phyloP scores from a whole-genome alignment of 257 asterid species.

The Solanum arcanum region DNA sequence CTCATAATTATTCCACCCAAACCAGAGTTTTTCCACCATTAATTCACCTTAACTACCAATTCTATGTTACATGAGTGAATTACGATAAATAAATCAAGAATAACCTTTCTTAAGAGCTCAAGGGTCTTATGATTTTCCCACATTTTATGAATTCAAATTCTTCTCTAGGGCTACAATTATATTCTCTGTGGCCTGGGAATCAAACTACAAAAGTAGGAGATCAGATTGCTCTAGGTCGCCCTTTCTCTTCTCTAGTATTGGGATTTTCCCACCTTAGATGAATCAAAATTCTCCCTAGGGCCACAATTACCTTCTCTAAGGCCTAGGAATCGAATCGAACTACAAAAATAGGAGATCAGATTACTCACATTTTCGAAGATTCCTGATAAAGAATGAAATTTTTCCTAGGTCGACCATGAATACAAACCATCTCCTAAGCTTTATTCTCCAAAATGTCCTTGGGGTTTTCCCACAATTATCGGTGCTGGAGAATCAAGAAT shows the following conservation, averaged over 20 bases:
- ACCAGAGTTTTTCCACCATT: neutral
- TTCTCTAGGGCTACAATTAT: neutral
- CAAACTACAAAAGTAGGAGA: neutral
- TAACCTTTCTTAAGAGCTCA: neutral
- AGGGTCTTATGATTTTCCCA: neutral
- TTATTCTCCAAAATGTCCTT: too few relatives aligned
- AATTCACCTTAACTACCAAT: neutral
- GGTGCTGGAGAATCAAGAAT: neutral
- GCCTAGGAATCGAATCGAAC: neutral
- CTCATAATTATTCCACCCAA: neutral
- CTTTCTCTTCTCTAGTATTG: neutral
- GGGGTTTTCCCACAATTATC: too few relatives aligned
- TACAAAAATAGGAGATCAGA: too few relatives aligned
- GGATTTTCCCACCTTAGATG: neutral
- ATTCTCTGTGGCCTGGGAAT: neutral
- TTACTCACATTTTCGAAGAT: too few relatives aligned
- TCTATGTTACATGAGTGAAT: neutral
- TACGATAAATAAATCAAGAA: neutral
- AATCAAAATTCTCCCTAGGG: neutral
- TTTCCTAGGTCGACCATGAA: too few relatives aligned
- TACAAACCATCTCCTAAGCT: too few relatives aligned
- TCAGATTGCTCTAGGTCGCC: neutral
- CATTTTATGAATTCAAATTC: neutral
- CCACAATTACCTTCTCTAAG: neutral
- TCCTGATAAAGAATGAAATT: too few relatives aligned